phyloP scores from a whole-genome alignment of 176 grass and related monocot species.

The Cenchrus purpureus region DNA sequence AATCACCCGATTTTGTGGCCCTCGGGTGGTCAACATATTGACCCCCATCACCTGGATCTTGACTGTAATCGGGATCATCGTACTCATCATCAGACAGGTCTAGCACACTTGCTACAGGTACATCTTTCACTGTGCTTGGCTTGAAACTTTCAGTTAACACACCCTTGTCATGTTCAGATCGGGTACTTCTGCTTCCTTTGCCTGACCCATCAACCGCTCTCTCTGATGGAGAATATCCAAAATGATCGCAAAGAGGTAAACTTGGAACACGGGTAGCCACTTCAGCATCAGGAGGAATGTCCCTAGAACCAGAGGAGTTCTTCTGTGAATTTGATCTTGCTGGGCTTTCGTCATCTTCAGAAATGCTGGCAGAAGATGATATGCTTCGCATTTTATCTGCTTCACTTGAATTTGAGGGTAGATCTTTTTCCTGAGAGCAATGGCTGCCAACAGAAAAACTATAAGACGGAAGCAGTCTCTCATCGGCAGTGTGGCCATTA shows the following conservation, averaged over 20 bases:
- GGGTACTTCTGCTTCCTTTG: conserved; percentile 83
- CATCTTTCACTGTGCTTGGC: conserved; percentile 81
- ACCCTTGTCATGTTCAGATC: conserved; percentile 86
- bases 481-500: conserved; percentile 38
- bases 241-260: conserved; percentile 76
- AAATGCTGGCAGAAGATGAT: conserved; percentile 67
- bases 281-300: conserved; percentile 55
- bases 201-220: conserved; percentile 57
- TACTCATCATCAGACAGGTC: conserved; percentile 76
- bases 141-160: conserved; percentile 76
- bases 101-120: conserved; percentile 77
- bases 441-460: conserved; percentile 70
- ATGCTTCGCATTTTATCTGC: conserved; percentile 58
- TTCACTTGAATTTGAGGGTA: conserved; percentile 57
- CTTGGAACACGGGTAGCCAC: conserved; percentile 64
- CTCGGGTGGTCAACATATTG: conserved; percentile 48
- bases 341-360: conserved; percentile 58
- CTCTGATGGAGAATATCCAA: conserved; percentile 62
- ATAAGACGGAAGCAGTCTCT: conserved; percentile 70
- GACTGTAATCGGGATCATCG: conserved; percentile 53
- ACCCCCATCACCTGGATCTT: conserved; percentile 54
- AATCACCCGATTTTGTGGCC: conserved; percentile 60
- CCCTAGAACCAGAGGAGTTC: conserved; percentile 50
- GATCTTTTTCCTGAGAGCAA: conserved; percentile 58
- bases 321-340: conserved; percentile 59